phyloP scores from a whole-genome alignment of 495 filamentous ascomycete species.

The Aspergillus bertholletiae region DNA sequence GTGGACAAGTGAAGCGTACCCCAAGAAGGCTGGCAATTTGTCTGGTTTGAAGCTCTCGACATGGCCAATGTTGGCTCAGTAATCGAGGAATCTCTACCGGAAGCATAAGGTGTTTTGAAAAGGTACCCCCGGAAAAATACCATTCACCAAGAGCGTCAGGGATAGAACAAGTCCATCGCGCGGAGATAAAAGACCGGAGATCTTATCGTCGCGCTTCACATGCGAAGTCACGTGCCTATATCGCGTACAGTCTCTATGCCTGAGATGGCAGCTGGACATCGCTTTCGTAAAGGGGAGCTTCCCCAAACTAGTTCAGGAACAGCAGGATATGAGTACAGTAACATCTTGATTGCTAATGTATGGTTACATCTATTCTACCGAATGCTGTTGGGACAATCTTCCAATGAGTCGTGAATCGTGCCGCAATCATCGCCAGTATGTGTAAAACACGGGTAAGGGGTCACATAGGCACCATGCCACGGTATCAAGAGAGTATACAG shows the following conservation, averaged over 20 bases:
- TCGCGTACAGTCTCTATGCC: too few relatives aligned
- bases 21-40: slow-evolving; percentile 59
- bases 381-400: slow-evolving; percentile 15
- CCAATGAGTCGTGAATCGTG: slow-evolving; percentile 15
- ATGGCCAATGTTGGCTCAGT: slow-evolving; percentile 54
- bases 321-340: background rate
- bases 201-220: slow-evolving; percentile 8
- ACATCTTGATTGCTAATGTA: slow-evolving; percentile 22
- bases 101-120: slow-evolving; percentile 23
- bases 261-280: too few relatives aligned
- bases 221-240: slow-evolving; percentile 1
- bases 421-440: slow-evolving; percentile 16
- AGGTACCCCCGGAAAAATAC: background rate
- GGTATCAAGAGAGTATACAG: background rate
- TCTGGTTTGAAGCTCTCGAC: slow-evolving; percentile 60
- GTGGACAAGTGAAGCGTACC: slow-evolving; percentile 33
- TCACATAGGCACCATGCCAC: background rate
- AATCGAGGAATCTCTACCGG: slow-evolving; percentile 34
- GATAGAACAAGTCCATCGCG: background rate
- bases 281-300: too few relatives aligned
- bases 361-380: slow-evolving; percentile 29
- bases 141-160: background rate
- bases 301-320: background rate
- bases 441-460: slow-evolving; percentile 7
- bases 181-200: slow-evolving; percentile 4